phyloP scores from a whole-genome alignment of 768 basidiomycete species.

The Clathrus columnatus region DNA sequence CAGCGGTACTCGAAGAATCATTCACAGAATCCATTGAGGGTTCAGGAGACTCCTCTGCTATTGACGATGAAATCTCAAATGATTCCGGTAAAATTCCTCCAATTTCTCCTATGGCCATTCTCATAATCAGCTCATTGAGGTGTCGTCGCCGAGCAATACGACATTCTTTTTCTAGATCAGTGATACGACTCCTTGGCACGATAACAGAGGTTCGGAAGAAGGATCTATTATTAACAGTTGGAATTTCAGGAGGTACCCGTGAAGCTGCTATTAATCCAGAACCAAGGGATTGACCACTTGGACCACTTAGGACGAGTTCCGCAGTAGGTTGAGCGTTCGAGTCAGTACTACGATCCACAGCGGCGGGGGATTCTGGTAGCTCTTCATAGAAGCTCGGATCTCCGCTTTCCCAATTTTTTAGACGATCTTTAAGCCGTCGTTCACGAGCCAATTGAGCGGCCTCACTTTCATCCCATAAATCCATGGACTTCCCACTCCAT shows the following conservation, averaged over 20 bases:
- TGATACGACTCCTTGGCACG: constrained; percentile 54
- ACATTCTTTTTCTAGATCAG: constrained; percentile 41
- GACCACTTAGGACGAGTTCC: constrained; percentile 38
- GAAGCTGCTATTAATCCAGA: constrained; percentile 6
- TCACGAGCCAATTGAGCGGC: constrained; percentile 59
- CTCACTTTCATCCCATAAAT: constrained; percentile 58
- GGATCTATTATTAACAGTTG: constrained; percentile 24
- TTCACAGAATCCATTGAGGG: constrained; percentile 10
- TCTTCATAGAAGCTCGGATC: constrained; percentile 53
- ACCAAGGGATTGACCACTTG: constrained; percentile 20
- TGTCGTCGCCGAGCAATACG: constrained; percentile 59
- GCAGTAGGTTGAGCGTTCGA: constrained; percentile 15
- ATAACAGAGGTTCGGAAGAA: constrained; percentile 66
- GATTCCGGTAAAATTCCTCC: constrained; percentile 52
- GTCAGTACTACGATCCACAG: constrained; percentile 26
- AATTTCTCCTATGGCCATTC: constrained; percentile 72
- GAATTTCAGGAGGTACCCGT: constrained; percentile 4
- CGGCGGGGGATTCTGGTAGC: constrained; percentile 36
- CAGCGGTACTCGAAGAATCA: no score
- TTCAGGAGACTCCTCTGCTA: neutral
- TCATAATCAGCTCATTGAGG: constrained; percentile 72
- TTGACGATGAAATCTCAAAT: neutral
- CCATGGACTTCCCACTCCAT: constrained; percentile 15
- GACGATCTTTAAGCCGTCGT: constrained; percentile 57
- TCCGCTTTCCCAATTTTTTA: constrained; percentile 67